Conservation (phyloP, 225 moss, liverwort and hornwort species). For the Neckera pumila region DNA sequence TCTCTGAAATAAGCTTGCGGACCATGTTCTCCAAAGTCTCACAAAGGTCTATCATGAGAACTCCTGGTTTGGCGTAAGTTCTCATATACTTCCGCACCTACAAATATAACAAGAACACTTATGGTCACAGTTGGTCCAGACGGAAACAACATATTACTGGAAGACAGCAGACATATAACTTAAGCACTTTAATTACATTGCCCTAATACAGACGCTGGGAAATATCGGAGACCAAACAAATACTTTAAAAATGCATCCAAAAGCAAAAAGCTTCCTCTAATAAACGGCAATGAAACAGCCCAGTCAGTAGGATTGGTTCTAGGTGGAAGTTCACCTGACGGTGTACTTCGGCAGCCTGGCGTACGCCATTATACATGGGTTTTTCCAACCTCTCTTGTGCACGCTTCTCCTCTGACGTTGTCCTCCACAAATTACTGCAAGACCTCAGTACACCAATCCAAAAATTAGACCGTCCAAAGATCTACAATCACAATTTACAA, state of each 20-base stretch:
- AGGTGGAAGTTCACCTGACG: slow-evolving; percentile 42
- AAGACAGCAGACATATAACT: background rate
- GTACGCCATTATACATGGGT: slow-evolving; percentile 78
- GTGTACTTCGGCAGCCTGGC: slow-evolving; percentile 92
- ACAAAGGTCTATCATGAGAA: slow-evolving; percentile 82
- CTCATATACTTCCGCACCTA: slow-evolving; percentile 89
- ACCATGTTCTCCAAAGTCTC: slow-evolving; percentile 95
- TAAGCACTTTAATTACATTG: background rate
- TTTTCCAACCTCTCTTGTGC: slow-evolving; percentile 86
- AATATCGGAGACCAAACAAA: background rate
- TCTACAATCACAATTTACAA: background rate
- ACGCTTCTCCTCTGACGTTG: slow-evolving; percentile 83
- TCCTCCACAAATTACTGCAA: slow-evolving; percentile 83
- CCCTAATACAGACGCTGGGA: background rate
- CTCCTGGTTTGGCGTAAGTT: slow-evolving; percentile 80
- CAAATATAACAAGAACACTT: background rate
- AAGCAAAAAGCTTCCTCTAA: background rate
- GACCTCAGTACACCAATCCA: background rate
- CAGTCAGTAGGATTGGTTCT: background rate
- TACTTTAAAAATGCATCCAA: background rate
- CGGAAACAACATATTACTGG: background rate
- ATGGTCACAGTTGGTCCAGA: background rate
- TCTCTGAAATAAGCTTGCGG: slow-evolving; percentile 86
- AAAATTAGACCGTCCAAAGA: background rate
- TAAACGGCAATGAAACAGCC: background rate